phyloP scores from a whole-genome alignment of 352 stramenopile genomes.

The Phytophthora crassamura region DNA sequence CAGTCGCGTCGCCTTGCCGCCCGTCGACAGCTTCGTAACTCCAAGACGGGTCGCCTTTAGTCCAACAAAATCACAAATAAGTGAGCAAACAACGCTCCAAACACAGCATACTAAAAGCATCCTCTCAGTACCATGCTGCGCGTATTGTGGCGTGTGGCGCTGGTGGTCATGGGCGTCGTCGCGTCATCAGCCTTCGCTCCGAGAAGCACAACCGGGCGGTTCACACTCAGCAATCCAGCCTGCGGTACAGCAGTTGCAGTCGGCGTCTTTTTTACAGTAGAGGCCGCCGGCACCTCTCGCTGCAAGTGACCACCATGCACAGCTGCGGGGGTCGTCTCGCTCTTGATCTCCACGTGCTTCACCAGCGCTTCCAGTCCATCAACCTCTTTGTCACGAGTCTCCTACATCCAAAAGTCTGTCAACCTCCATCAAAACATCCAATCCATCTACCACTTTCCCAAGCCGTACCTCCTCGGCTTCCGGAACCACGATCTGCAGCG shows the following conservation, averaged over 20 bases:
- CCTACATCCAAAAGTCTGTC: constrained; percentile 24
- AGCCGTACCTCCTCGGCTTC: constrained; percentile 45
- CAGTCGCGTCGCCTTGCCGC: constrained; percentile 58
- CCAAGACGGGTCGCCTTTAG: constrained; percentile 37
- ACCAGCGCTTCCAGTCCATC: constrained; percentile 84
- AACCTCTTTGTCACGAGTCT: constrained; percentile 47
- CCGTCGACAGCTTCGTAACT: constrained; percentile 44
- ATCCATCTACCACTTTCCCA: neutral
- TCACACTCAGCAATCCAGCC: constrained; percentile 58
- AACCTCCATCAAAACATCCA: neutral
- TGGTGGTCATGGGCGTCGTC: constrained; percentile 41
- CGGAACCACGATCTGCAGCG: constrained; percentile 55
- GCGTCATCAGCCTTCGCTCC: constrained; percentile 55
- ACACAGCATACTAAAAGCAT: neutral
- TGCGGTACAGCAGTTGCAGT: constrained; percentile 30
- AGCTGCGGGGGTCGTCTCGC: constrained; percentile 37
- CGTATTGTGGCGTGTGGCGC: constrained; percentile 62
- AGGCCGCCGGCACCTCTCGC: constrained; percentile 40
- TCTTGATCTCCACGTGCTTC: constrained; percentile 73
- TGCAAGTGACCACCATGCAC: constrained; percentile 58
- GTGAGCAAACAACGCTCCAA: neutral
- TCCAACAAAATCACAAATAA: neutral
- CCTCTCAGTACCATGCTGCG: constrained; percentile 55
- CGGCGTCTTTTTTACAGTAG: constrained; percentile 26
- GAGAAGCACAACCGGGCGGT: constrained; percentile 76